phyloP scores from a whole-genome alignment of 768 basidiomycete species.

The Leccinum subtestaceum region DNA sequence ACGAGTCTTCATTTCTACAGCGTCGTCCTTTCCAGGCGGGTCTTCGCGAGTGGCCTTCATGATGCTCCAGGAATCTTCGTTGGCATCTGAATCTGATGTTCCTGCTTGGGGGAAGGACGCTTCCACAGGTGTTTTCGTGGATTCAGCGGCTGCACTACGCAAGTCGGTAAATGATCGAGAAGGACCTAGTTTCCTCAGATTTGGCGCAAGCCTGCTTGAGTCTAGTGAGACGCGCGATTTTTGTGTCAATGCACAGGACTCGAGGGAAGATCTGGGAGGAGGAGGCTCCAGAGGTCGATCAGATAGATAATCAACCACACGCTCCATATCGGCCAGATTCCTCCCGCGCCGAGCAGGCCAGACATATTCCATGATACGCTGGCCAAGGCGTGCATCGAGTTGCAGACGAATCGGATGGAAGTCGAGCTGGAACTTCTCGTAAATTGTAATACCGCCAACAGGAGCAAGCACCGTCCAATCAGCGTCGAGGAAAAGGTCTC shows the following conservation, averaged over 20 bases:
- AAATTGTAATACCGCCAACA: conserved; percentile 90
- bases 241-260: conserved; percentile 43
- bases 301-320: neutral
- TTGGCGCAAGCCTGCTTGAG: conserved; percentile 35
- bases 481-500: conserved; percentile 69
- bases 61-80: conserved; percentile 23
- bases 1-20: conserved; percentile 78
- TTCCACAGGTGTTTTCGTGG: conserved; percentile 20
- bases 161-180: conserved; percentile 75
- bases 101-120: conserved; percentile 6
- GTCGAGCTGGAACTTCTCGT: conserved; percentile 75
- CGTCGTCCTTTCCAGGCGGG: conserved; percentile 45
- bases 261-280: conserved; percentile 46
- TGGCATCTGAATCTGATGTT: conserved; percentile 16
- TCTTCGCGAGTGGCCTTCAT: conserved; percentile 21
- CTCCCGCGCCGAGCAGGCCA: conserved; percentile 62
- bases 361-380: conserved; percentile 83
- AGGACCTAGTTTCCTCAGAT: conserved; percentile 49
- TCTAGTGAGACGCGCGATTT: conserved; percentile 35
- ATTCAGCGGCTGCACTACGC: conserved; percentile 43
- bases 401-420: conserved; percentile 87
- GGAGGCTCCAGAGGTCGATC: conserved; percentile 20
- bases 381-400: conserved; percentile 79
- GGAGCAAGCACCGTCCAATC: conserved; percentile 85
- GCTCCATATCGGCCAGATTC: conserved; percentile 8